Conservation (phyloP, 2,329 filamentous ascomycete genomes). For the Arthrinium phaeospermum region DNA sequence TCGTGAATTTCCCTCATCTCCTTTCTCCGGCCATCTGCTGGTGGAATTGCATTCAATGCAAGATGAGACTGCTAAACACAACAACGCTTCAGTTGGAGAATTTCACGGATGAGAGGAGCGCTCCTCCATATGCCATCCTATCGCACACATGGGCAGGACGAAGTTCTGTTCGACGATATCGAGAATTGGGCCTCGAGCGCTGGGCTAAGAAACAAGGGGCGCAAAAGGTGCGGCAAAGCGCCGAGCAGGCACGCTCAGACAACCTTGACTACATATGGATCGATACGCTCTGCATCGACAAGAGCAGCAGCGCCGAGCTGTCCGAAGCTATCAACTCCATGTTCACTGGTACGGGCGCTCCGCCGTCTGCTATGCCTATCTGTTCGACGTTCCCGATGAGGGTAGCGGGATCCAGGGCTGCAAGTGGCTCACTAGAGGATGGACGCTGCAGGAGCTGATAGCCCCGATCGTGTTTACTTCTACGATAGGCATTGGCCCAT, state of each 20-base stretch:
- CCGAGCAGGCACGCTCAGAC: neutral
- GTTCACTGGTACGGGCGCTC: slow-evolving; percentile 34
- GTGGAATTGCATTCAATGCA: too few species aligned
- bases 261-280: neutral
- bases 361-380: slow-evolving; percentile 32
- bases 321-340: slow-evolving; percentile 25
- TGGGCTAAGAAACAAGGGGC: neutral
- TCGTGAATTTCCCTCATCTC: too few species aligned
- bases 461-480: slow-evolving; percentile 27
- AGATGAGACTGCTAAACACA: slow-evolving; percentile 1
- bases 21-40: too few species aligned
- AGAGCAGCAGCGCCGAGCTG: slow-evolving; percentile 35
- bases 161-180: slow-evolving; percentile 48
- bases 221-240: neutral
- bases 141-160: slow-evolving; percentile 33
- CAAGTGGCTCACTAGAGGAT: slow-evolving; percentile 27
- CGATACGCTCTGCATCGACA: slow-evolving; percentile 34
- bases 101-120: neutral
- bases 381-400: slow-evolving; percentile 26
- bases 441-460: slow-evolving; percentile 33
- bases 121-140: slow-evolving; percentile 26
- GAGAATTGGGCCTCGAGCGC: slow-evolving; percentile 34
- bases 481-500: slow-evolving; percentile 28
- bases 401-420: neutral
- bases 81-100: neutral